phyloP scores from a whole-genome alignment of 176 grass and related monocot species.

The Metroxylon sagu region DNA sequence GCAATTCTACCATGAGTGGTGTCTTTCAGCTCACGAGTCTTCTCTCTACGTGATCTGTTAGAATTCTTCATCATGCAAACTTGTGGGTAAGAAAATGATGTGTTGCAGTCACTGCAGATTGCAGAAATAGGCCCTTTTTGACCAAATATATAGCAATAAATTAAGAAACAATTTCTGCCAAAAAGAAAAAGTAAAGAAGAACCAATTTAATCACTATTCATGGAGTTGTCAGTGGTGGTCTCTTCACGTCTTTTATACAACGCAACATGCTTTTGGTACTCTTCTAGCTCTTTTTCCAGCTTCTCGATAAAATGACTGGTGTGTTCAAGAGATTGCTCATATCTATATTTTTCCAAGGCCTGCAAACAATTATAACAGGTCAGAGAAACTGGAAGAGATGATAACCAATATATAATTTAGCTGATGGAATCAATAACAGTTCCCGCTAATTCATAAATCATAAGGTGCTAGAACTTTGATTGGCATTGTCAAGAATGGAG shows the following conservation, averaged over 20 bases:
- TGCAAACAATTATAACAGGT: conserved; percentile 5
- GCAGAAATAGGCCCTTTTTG: too few relatives aligned
- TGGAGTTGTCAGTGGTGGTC: conserved; percentile 13
- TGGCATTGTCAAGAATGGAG: neutral
- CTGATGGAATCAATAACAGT: neutral
- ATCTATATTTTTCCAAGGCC: conserved; percentile 80
- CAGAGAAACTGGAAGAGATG: neutral
- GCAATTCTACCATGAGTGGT: too few relatives aligned
- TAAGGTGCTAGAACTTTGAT: neutral
- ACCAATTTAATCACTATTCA: too few relatives aligned
- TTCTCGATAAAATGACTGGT: conserved; percentile 66
- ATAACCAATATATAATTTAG: neutral
- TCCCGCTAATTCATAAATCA: neutral
- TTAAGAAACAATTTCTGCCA: too few relatives aligned
- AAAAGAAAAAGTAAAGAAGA: too few relatives aligned
- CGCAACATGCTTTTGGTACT: conserved; percentile 58
- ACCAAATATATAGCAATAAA: too few relatives aligned
- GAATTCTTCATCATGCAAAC: too few relatives aligned
- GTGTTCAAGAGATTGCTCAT: conserved; percentile 77
- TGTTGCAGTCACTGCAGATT: too few relatives aligned
- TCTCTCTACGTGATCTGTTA: too few relatives aligned
- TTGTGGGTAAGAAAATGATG: too few relatives aligned
- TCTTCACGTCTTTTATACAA: conserved; percentile 42
- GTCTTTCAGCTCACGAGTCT: too few relatives aligned
- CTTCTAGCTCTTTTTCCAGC: conserved; percentile 57